Conservation (phyloP, 2,329 filamentous ascomycete genomes). For the Sporothrix phasma region DNA sequence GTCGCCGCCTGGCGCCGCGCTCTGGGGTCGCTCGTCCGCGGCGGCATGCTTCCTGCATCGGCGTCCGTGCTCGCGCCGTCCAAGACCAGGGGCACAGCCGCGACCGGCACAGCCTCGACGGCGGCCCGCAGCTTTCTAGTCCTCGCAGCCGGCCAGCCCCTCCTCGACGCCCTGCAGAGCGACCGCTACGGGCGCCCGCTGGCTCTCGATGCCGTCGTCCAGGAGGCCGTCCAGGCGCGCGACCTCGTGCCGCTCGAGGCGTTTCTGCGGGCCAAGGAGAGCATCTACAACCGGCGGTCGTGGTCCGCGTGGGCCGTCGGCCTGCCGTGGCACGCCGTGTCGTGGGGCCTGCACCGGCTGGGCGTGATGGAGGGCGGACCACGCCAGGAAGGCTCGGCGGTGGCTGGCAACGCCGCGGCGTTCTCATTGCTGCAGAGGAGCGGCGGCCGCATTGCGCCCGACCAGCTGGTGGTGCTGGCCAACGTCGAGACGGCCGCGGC, state of each 20-base stretch:
- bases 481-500: slow-evolving; percentile 52
- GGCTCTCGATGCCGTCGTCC: slow-evolving; percentile 66
- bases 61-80: background rate
- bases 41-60: slow-evolving; percentile 25
- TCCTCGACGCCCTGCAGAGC: slow-evolving; percentile 62
- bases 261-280: slow-evolving; percentile 56
- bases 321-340: slow-evolving; percentile 58
- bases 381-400: background rate
- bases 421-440: slow-evolving; percentile 25
- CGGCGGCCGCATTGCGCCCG: slow-evolving; percentile 26
- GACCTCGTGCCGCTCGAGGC: slow-evolving; percentile 61
- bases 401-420: background rate
- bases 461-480: slow-evolving; percentile 54
- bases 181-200: slow-evolving; percentile 73
- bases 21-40: slow-evolving; percentile 24
- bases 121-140: slow-evolving; percentile 39
- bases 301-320: slow-evolving; percentile 65
- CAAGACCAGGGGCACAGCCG: background rate
- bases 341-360: slow-evolving; percentile 65
- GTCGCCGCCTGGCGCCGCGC: slow-evolving; percentile 29
- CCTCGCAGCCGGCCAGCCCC: slow-evolving; percentile 47
- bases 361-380: slow-evolving; percentile 44
- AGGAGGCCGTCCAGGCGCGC: slow-evolving; percentile 58
- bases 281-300: slow-evolving; percentile 55
- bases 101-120: slow-evolving; percentile 1